These are phyloP conservation scores for Dissophora ornata DNA, from an alignment of 192 early-diverging fungal species.

Conservation along the genomic window DNA sequence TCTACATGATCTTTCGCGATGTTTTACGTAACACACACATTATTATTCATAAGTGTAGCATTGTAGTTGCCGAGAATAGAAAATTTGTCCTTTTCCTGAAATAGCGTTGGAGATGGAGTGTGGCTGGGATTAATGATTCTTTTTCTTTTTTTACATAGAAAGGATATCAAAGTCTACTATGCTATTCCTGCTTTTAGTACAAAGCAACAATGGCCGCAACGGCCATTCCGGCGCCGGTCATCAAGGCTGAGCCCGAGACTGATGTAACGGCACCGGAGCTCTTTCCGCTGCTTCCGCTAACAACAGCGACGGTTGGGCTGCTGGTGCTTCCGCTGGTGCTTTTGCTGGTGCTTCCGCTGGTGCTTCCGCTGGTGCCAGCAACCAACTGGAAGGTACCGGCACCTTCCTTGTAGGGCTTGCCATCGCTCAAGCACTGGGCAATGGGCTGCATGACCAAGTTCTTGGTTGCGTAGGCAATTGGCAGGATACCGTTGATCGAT, in stretches of 20 bases:
- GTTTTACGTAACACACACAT: too few relatives aligned
- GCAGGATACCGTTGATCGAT: slow-evolving; percentile 50
- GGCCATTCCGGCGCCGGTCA: neutral
- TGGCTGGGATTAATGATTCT: too few relatives aligned
- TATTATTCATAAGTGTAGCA: too few relatives aligned
- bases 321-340: neutral
- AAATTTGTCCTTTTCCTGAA: too few relatives aligned
- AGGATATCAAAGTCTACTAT: too few relatives aligned
- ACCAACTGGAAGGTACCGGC: slow-evolving; percentile 33
- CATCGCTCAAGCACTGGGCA: slow-evolving; percentile 52
- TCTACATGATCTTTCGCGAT: too few relatives aligned
- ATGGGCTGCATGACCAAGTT: slow-evolving; percentile 49
- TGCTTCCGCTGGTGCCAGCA: neutral
- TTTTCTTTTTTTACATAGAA: too few relatives aligned
- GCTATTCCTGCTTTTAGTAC: too few relatives aligned
- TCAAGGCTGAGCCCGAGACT: slow-evolving; percentile 1
- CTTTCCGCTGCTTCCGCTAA: neutral
- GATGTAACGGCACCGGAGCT: neutral
- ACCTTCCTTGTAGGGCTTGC: slow-evolving; percentile 52
- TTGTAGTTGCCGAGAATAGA: too few relatives aligned
- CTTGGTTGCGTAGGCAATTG: slow-evolving; percentile 37
- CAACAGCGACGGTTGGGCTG: neutral
- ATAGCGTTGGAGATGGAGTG: too few relatives aligned
- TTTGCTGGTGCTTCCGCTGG: neutral
- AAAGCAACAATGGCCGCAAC: slow-evolving; percentile 13